phyloP scores from a whole-genome alignment of 108 stramenopile species.

The Cyclotella baltica region DNA sequence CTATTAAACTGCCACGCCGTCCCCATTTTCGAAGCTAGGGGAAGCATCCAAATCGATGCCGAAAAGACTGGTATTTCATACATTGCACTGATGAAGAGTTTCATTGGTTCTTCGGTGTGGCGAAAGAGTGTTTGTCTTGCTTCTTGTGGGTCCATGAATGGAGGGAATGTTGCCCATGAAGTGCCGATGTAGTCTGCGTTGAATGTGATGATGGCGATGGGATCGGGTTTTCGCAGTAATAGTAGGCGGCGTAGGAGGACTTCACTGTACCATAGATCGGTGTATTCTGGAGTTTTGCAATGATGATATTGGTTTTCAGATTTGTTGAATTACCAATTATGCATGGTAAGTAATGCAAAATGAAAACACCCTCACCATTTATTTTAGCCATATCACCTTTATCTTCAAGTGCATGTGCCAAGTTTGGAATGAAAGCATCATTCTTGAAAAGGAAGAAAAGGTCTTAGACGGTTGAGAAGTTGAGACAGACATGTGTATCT shows the following conservation, averaged over 20 bases:
- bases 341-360: not conserved
- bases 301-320: not conserved
- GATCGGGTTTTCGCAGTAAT: conserved; percentile 42
- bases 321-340: not conserved
- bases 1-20: conserved; percentile 18
- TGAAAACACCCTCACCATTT: not conserved
- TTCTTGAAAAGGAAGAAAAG: not conserved
- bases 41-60: conserved; percentile 47
- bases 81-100: conserved; percentile 27
- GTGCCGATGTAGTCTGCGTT: conserved; percentile 42
- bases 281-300: conserved; percentile 2
- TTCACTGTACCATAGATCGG: conserved; percentile 21
- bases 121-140: conserved; percentile 29
- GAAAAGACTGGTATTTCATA: conserved; percentile 45
- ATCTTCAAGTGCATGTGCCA: conserved; percentile 37
- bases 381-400: conserved; percentile 9
- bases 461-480: not conserved
- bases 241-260: conserved; percentile 34
- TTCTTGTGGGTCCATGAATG: not conserved
- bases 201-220: conserved; percentile 46
- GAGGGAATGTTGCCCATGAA: conserved; percentile 10
- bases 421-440: conserved; percentile 29
- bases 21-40: conserved; percentile 29
- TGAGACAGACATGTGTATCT: too few species aligned
- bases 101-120: conserved; percentile 32